Evolutionary conservation across 192 early-diverging fungal species (phyloP).

Genomic region (Podila verticillata): DNA sequence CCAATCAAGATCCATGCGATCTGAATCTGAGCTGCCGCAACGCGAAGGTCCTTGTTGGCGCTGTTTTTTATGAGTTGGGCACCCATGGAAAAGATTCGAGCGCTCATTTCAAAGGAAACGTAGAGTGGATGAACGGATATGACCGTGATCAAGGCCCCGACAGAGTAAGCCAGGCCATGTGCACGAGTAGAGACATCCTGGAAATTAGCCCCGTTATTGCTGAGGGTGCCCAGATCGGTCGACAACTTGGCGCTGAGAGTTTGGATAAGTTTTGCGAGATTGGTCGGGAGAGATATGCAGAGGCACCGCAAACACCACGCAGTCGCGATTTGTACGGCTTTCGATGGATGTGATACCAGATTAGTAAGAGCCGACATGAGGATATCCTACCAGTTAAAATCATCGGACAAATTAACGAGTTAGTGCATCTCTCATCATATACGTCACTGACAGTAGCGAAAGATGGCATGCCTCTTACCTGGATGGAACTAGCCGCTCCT

Average conservation of each 20-base stretch:
- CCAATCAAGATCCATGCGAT: slow-evolving; percentile 85
- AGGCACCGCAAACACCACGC: slow-evolving; percentile 77
- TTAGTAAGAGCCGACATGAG: slow-evolving; percentile 74
- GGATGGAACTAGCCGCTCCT: slow-evolving; percentile 68
- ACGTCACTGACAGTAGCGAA: too few species aligned
- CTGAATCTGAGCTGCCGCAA: slow-evolving; percentile 71
- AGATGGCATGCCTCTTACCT: slow-evolving; percentile 31
- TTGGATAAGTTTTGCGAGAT: slow-evolving; percentile 69
- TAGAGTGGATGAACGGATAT: slow-evolving; percentile 72
- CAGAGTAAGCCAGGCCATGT: slow-evolving; percentile 65
- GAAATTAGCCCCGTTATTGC: slow-evolving; percentile 74
- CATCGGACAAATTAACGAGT: too few species aligned
- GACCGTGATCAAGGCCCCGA: slow-evolving; percentile 76
- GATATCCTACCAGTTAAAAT: slow-evolving; percentile 55
- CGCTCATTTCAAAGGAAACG: slow-evolving; percentile 80
- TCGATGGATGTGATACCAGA: slow-evolving; percentile 73
- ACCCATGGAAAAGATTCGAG: slow-evolving; percentile 81
- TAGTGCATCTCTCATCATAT: too few species aligned
- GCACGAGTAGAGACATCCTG: slow-evolving; percentile 67
- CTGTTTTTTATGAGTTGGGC: slow-evolving; percentile 75
- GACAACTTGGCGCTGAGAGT: slow-evolving; percentile 48
- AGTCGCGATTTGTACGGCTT: slow-evolving; percentile 77
- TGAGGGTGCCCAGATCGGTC: slow-evolving; percentile 71
- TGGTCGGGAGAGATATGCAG: slow-evolving; percentile 70
- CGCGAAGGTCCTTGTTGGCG: slow-evolving; percentile 64